A percentile compares a stretch with the other conserved stretches of the same genome.
phyloP scores from a whole-genome alignment of 2,329 filamentous ascomycete species.

The Diaporthe sp. region DNA sequence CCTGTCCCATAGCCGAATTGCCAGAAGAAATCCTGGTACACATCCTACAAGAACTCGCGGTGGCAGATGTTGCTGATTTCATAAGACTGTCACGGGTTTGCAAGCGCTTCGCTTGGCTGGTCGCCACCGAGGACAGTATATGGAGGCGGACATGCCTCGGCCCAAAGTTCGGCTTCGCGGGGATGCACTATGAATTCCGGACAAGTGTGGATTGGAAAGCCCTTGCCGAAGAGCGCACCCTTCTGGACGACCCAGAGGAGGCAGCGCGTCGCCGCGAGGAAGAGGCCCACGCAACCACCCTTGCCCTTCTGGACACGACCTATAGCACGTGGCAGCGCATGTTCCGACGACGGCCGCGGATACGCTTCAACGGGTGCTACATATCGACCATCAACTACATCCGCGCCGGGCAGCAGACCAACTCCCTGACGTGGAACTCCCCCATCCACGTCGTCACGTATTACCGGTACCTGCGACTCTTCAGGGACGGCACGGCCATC shows the following conservation, averaged over 20 bases:
- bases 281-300: conserved; percentile 53
- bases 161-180: conserved; percentile 80
- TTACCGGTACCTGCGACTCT: conserved; percentile 96
- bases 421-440: conserved; percentile 80
- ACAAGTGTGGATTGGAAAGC: conserved; percentile 71
- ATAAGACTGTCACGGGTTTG: conserved; percentile 84
- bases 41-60: conserved; percentile 79
- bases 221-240: conserved; percentile 46
- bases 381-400: conserved; percentile 98
- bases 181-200: conserved; percentile 86
- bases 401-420: conserved; percentile 81
- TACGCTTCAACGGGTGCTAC: conserved; percentile 96
- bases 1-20: conserved; percentile 83
- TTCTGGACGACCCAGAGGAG: conserved; percentile 54
- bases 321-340: conserved; percentile 74
- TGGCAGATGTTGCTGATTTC: conserved; percentile 82
- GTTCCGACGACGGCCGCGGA: conserved; percentile 85
- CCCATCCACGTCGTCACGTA: conserved; percentile 98
- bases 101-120: conserved; percentile 87
- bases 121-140: conserved; percentile 85
- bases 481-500: conserved; percentile 87
- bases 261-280: conserved; percentile 51
- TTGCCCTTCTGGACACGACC: conserved; percentile 56
- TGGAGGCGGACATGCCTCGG: conserved; percentile 85
- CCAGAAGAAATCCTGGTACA: conserved; percentile 89